phyloP scores from a whole-genome alignment of 331 rosid species.

The Spiraea crenata region DNA sequence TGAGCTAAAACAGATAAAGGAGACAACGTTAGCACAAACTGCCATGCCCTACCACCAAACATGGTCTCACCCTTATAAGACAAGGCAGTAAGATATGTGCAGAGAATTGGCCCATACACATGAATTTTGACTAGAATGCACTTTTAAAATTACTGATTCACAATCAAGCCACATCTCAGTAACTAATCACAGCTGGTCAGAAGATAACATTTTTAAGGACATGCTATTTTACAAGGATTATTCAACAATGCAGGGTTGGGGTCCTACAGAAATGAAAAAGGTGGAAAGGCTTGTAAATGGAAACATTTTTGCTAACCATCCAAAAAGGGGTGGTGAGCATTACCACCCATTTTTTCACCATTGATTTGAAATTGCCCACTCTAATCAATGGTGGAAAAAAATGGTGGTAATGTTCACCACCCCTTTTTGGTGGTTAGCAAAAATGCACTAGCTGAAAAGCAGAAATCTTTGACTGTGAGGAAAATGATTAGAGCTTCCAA shows the following conservation, averaged over 20 bases:
- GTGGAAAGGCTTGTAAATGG: conserved; percentile 26
- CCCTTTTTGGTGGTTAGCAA: no score
- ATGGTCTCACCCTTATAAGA: conserved; percentile 7
- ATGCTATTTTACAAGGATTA: conserved; percentile 20
- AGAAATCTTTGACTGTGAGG: conserved; percentile 15
- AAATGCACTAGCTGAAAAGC: conserved; percentile 22
- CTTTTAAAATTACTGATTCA: background rate
- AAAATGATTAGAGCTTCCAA: conserved; percentile 22
- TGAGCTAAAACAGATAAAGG: conserved; percentile 10
- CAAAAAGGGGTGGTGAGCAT: no score
- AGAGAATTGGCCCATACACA: conserved; percentile 13
- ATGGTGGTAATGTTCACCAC: no score
- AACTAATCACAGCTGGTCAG: conserved; percentile 5
- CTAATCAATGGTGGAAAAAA: no score
- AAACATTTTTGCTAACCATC: no score
- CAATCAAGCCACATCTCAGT: conserved; percentile 9
- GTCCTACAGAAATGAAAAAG: conserved; percentile 28
- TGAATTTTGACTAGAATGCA: background rate
- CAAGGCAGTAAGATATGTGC: background rate
- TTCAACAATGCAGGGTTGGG: conserved; percentile 25
- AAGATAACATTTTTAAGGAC: conserved; percentile 22
- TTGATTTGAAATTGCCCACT: no score
- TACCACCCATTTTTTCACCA: no score
- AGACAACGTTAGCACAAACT: background rate
- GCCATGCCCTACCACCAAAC: conserved; percentile 17